A percentile compares a stretch with the other conserved stretches of the same genome.
phyloP scores from a whole-genome alignment of 1,284 basidiomycete genomes.

The Rhodotorula sp. region DNA sequence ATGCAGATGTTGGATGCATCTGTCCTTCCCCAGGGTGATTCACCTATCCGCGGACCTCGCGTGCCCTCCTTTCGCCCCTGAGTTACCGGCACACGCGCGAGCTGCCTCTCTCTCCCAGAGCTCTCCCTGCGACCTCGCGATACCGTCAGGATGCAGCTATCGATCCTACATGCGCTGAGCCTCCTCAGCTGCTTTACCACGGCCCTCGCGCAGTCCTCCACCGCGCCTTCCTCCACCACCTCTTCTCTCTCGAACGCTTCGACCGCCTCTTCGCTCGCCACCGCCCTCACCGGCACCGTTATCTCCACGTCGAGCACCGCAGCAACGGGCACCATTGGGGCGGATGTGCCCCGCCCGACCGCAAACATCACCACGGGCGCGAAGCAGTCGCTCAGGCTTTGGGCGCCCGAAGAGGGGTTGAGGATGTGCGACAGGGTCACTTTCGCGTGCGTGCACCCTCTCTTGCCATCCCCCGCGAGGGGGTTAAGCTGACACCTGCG shows the following conservation, averaged over 20 bases:
- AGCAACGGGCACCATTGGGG: background rate
- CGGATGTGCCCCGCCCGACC: background rate
- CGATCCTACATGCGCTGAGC: background rate
- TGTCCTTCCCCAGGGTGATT: no score
- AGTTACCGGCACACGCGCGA: no score
- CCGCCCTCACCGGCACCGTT: slow-evolving; percentile 8
- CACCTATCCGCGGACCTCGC: no score
- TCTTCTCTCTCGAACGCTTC: background rate
- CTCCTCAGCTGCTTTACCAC: no score
- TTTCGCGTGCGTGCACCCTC: background rate
- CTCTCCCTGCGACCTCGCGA: background rate
- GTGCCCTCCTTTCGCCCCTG: no score
- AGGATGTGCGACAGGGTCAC: slow-evolving; percentile 10
- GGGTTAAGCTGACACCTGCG: background rate
- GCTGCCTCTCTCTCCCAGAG: no score
- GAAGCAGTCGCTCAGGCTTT: slow-evolving; percentile 8
- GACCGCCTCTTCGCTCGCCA: background rate
- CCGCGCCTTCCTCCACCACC: background rate
- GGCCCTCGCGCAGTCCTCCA: background rate
- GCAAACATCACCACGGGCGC: slow-evolving; percentile 13
- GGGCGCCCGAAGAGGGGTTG: slow-evolving; percentile 6
- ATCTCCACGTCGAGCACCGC: background rate
- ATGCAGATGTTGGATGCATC: no score
- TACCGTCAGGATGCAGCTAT: background rate
- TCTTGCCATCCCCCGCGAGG: background rate